A percentile compares a stretch with the other conserved stretches of the same genome.
These are phyloP conservation scores for Petunia secreta DNA, from an alignment of 257 asterid genomes.

Conservation along the genomic window DNA sequence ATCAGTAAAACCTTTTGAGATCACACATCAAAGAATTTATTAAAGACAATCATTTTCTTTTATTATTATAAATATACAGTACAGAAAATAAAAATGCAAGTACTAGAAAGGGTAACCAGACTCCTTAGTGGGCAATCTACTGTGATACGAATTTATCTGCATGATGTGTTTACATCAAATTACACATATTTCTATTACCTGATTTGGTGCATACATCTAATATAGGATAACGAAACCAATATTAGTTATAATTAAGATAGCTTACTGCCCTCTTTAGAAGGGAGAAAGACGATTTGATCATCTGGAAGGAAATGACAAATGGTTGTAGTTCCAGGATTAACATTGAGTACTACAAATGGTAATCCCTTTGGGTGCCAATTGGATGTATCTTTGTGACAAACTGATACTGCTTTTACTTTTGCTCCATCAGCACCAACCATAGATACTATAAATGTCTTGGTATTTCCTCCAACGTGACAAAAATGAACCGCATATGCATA, in stretches of 20 bases:
- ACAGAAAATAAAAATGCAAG: not conserved
- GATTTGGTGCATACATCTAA: not conserved
- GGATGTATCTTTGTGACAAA: slow-evolving; percentile 30
- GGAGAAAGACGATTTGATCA: slow-evolving; percentile 30
- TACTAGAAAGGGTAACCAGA: too few species aligned
- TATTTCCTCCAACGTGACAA: slow-evolving; percentile 22
- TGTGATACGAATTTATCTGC: too few species aligned
- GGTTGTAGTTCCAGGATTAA: slow-evolving; percentile 24
- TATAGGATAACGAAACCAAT: too few species aligned
- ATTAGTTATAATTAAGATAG: too few species aligned
- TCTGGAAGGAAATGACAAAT: slow-evolving; percentile 33
- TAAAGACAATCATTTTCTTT: not conserved
- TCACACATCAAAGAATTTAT: not conserved
- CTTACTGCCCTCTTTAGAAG: not conserved
- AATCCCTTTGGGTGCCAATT: slow-evolving; percentile 28
- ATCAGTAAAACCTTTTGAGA: not conserved
- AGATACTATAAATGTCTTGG: slow-evolving; percentile 23
- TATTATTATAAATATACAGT: not conserved
- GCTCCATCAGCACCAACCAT: slow-evolving; percentile 27
- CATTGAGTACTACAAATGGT: slow-evolving; percentile 33
- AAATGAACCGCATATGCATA: slow-evolving; percentile 29
- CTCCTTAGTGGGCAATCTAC: too few species aligned
- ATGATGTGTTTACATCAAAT: too few species aligned
- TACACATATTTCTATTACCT: not conserved
- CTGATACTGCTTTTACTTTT: slow-evolving; percentile 22